Evolutionary conservation across 2,329 filamentous ascomycete genomes (phyloP), one percentile per base, ranked within the genome.

Genomic region (Grosmannia clavigera): DNA sequence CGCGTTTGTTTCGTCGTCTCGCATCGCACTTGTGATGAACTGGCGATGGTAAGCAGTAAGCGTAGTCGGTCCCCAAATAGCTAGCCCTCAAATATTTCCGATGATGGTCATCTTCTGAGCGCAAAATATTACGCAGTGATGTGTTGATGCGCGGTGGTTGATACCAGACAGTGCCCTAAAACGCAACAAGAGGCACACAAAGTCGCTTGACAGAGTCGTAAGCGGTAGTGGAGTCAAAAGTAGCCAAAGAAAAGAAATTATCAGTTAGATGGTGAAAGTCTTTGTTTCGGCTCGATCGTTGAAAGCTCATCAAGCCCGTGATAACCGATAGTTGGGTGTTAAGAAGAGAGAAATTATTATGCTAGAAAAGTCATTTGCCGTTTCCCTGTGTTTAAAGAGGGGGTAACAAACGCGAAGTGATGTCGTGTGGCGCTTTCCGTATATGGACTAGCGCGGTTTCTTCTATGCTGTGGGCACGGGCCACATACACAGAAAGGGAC

Each of bases 401-500:
- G 25, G 55, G 11, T 16, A n/a, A 48, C 52, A 50, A 57, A 46
- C 43, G 53, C 35, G 46, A 50, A 35, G 31, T 7, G 29, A 22
- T 33, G 54, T 48, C 61, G 59, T 61, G 61, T 57, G 58, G 58
- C 58, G 60, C 53, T 53, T 54, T 14, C 61, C 14, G 27, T 5
- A 35, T 60, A 43, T 33, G 35, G 51, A 53, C 61, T 64, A 64
- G 60, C 46, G 55, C 16, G 6, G 6, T 46, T 27, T 46, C 2
- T 7, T 33, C 11, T n/a, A 33, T 19, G 9, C 38, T 9, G 14
- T 25, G 43, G 61, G 63, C 62, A 66, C 65, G 59, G 62, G 54
- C 61, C 63, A 63, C 25, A 54, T 61, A 61, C 58, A 62, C 29
- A 40, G 62, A 65, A 65, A 58, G 62, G 64, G 64, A 65, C 64